Evolutionary conservation across 306 rosid genomes (phyloP).

Genomic region (Trifolium dubium): DNA sequence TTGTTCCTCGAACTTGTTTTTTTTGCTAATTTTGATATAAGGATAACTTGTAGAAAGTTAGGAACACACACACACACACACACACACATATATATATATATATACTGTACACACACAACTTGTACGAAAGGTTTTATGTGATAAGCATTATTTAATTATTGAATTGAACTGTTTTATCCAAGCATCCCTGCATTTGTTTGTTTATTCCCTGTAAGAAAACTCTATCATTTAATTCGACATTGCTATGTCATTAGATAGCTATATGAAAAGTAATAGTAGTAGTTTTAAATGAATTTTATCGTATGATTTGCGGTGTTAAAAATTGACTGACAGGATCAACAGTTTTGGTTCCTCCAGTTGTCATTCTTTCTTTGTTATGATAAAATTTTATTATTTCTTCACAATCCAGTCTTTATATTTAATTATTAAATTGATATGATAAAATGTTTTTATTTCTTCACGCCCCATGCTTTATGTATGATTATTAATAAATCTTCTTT

Average conservation of each 20-base stretch:
- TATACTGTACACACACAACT: background rate
- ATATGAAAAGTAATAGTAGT: background rate
- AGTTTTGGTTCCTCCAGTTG: slow-evolving; percentile 12
- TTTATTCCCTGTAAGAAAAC: background rate
- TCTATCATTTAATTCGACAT: background rate
- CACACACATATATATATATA: too few relatives aligned
- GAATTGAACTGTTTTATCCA: background rate
- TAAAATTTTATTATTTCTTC: slow-evolving; percentile 18
- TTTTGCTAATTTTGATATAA: background rate
- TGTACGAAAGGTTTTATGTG: background rate
- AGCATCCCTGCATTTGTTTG: background rate
- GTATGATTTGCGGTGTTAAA: background rate
- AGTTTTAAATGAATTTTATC: background rate
- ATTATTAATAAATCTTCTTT: slow-evolving; percentile 26
- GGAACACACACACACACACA: background rate
- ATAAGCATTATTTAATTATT: background rate
- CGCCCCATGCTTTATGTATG: background rate
- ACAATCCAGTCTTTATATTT: background rate
- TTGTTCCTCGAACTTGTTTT: background rate
- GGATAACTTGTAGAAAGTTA: background rate
- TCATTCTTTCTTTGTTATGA: slow-evolving; percentile 14
- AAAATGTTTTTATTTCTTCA: slow-evolving; percentile 7
- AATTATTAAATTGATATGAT: slow-evolving; percentile 14
- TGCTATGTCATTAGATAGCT: background rate
- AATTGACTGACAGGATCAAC: background rate